Percentiles rank a stretch among this genome's conserved stretches.
phyloP scores from a whole-genome alignment of 441 rosid species.

The Adansonia grandidieri region DNA sequence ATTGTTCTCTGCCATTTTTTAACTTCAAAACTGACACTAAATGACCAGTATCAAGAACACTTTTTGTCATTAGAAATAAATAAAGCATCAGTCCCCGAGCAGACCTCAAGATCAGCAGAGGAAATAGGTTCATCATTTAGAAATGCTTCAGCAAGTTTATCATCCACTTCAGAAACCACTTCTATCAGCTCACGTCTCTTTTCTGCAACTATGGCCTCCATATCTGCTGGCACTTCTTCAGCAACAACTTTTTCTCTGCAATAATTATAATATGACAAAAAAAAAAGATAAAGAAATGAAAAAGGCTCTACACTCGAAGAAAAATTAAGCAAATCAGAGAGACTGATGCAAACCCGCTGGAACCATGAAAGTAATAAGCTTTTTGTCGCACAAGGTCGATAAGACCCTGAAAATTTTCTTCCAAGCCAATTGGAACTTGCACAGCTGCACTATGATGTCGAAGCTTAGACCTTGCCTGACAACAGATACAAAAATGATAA shows the following conservation, averaged over 20 bases:
- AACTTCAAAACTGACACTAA: background rate
- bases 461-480: constrained; percentile 88
- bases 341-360: constrained; percentile 60
- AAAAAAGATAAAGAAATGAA: background rate
- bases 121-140: constrained; percentile 87
- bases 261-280: constrained; percentile 23
- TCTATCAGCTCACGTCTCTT: constrained; percentile 89
- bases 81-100: constrained; percentile 22
- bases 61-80: background rate
- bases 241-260: constrained; percentile 81
- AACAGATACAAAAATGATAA: constrained; percentile 22
- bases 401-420: constrained; percentile 87
- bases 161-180: constrained; percentile 94
- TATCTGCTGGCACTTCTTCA: constrained; percentile 75
- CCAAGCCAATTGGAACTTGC: constrained; percentile 42
- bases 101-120: constrained; percentile 80
- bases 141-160: constrained; percentile 85
- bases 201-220: constrained; percentile 75
- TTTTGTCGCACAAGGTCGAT: constrained; percentile 63
- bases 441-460: constrained; percentile 92
- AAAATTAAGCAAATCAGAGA: constrained; percentile 21
- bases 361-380: constrained; percentile 20
- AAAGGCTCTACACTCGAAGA: constrained; percentile 14
- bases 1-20: constrained; percentile 4
- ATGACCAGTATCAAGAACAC: constrained; percentile 3